phyloP scores from a whole-genome alignment of 306 rosid genomes.

The Cyamopsis tetragonoloba region DNA sequence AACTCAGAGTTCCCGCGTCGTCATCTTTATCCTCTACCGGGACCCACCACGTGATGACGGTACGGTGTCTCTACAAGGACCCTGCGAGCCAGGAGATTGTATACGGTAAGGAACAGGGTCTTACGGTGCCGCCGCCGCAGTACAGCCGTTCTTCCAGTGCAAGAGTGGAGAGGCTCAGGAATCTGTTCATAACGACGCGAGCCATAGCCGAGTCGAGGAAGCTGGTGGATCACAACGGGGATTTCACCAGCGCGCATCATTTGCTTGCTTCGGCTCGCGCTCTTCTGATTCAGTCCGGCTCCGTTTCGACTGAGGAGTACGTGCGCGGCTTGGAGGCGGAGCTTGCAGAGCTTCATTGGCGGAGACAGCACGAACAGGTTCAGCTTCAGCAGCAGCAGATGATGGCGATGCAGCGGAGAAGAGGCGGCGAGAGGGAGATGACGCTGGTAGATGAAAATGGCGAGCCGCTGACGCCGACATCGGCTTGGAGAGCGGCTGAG shows the following conservation, averaged over 20 bases:
- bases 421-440: conserved; percentile 34
- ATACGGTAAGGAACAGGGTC: conserved; percentile 54
- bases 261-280: conserved; percentile 68
- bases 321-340: conserved; percentile 57
- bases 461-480: conserved; percentile 77
- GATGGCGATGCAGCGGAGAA: conserved; percentile 55
- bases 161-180: conserved; percentile 46
- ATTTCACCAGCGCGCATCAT: conserved; percentile 57
- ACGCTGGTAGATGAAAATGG: conserved; percentile 55
- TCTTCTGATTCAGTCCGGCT: conserved; percentile 45
- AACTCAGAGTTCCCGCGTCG: conserved; percentile 48
- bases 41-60: conserved; percentile 61
- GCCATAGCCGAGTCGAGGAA: conserved; percentile 77
- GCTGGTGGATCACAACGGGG: conserved; percentile 43
- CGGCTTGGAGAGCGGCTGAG: conserved; percentile 90
- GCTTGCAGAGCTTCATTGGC: conserved; percentile 70
- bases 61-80: conserved; percentile 67
- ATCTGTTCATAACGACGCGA: conserved; percentile 51
- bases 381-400: conserved; percentile 29
- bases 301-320: conserved; percentile 39
- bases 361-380: conserved; percentile 42
- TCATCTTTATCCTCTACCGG: too few species aligned
- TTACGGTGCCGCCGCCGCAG: conserved; percentile 44
- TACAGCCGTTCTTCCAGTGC: conserved; percentile 28
- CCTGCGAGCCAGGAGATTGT: conserved; percentile 63